Percentiles rank a stretch among this genome's conserved stretches.
Evolutionary conservation across 805 yeast genomes (phyloP).

Genomic region (Pichia nakasei): DNA sequence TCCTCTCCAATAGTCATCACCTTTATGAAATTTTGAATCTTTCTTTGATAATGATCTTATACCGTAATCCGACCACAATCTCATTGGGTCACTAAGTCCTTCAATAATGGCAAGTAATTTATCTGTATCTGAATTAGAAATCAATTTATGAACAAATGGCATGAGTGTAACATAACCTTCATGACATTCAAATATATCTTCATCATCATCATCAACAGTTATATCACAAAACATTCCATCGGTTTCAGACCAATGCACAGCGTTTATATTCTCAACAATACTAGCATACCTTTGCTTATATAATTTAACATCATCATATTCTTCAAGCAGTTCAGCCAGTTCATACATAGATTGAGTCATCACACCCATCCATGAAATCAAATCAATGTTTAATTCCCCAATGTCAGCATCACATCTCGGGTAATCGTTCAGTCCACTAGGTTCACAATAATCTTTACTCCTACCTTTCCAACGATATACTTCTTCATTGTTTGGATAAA

Average conservation of each 20-base stretch:
- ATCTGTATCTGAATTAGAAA: constrained; percentile 36
- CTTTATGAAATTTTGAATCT: constrained; percentile 59
- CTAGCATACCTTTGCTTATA: constrained; percentile 47
- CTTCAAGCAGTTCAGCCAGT: constrained; percentile 56
- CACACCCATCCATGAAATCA: constrained; percentile 87
- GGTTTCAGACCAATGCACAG: constrained; percentile 70
- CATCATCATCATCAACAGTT: constrained; percentile 67
- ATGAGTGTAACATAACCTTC: constrained; percentile 81
- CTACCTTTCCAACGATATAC: constrained; percentile 93
- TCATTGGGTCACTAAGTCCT: constrained; percentile 56
- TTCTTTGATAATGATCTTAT: constrained; percentile 68
- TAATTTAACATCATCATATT: constrained; percentile 46
- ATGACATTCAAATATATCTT: constrained; percentile 63
- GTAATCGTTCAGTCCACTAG: constrained; percentile 93
- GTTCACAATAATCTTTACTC: constrained; percentile 72
- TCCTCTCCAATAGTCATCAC: constrained; percentile 94
- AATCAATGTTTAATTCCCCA: constrained; percentile 86
- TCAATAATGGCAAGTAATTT: constrained; percentile 46
- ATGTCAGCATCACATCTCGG: constrained; percentile 84
- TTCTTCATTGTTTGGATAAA: constrained; percentile 42
- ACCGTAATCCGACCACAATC: constrained; percentile 73
- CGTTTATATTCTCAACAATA: constrained; percentile 57
- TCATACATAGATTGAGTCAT: constrained; percentile 78
- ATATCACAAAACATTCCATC: constrained; percentile 73
- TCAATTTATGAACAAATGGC: constrained; percentile 71